Conservation (phyloP, 805 yeast species). For the Candida berthetii region DNA sequence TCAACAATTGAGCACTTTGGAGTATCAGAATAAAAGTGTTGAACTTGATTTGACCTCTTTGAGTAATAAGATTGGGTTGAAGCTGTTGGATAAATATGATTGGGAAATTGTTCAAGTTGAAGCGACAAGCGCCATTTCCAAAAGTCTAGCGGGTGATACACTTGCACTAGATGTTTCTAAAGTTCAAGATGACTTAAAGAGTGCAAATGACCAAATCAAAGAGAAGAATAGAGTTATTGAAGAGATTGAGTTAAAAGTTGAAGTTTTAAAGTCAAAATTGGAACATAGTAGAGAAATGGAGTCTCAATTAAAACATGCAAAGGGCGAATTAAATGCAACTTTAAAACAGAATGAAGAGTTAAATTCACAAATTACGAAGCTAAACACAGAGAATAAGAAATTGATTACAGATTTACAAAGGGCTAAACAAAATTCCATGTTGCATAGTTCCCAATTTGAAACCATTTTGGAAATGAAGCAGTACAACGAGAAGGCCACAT, state of each 20-base stretch:
- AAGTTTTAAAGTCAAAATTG: conserved; percentile 38
- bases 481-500: conserved; percentile 25
- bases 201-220: not conserved
- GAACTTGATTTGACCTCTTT: not conserved
- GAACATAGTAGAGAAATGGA: conserved; percentile 25
- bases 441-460: conserved; percentile 24
- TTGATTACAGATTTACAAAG: conserved; percentile 22
- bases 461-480: conserved; percentile 27
- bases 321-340: conserved; percentile 13
- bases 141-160: not conserved
- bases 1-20: not conserved
- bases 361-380: conserved; percentile 5
- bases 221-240: conserved; percentile 22
- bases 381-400: conserved; percentile 17
- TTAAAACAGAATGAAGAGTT: conserved; percentile 9
- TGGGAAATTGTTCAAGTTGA: not conserved
- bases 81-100: not conserved
- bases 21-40: not conserved
- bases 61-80: not conserved
- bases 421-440: conserved; percentile 16
- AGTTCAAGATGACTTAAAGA: not conserved
- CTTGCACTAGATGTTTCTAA: not conserved
- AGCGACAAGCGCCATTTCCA: not conserved
- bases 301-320: conserved; percentile 15
- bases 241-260: conserved; percentile 39